Conservation (phyloP, 2,329 filamentous ascomycete genomes). For the Fusarium tupiense region DNA sequence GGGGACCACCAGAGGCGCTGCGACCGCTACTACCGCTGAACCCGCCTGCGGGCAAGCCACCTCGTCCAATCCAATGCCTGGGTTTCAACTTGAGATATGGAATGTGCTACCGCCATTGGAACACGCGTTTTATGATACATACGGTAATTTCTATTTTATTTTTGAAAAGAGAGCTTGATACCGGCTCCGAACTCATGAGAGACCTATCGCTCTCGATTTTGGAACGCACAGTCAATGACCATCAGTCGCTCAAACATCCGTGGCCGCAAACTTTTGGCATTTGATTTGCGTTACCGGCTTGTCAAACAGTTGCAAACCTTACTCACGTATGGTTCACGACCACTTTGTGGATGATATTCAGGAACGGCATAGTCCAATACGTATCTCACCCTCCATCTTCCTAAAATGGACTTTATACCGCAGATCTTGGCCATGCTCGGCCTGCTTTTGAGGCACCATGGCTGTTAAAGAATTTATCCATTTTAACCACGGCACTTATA, state of each 20-base stretch:
- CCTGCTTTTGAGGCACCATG: conserved; percentile 3
- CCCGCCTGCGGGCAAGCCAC: conserved; percentile 39
- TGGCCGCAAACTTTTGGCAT: neutral
- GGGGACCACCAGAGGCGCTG: conserved; percentile 35
- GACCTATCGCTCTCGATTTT: neutral
- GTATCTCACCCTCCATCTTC: conserved; percentile 16
- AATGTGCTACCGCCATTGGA: conserved; percentile 43
- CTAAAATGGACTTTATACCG: conserved; percentile 26
- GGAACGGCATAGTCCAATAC: conserved; percentile 25
- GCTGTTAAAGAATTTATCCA: conserved; percentile 22
- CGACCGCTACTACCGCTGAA: conserved; percentile 38
- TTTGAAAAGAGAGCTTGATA: neutral
- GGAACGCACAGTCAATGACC: neutral
- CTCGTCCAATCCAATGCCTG: conserved; percentile 43
- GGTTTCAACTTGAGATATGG: conserved; percentile 26
- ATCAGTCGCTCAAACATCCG: neutral
- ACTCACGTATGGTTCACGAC: conserved; percentile 4
- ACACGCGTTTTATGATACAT: conserved; percentile 33
- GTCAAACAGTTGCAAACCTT: neutral
- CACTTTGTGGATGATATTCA: conserved; percentile 28
- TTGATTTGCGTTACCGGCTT: neutral
- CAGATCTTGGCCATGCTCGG: conserved; percentile 30
- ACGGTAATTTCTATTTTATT: neutral
- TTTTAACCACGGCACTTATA: conserved; percentile 11
- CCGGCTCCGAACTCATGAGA: neutral